phyloP scores from a whole-genome alignment of 2,329 filamentous ascomycete genomes.

The Penicillium brasilianum region DNA sequence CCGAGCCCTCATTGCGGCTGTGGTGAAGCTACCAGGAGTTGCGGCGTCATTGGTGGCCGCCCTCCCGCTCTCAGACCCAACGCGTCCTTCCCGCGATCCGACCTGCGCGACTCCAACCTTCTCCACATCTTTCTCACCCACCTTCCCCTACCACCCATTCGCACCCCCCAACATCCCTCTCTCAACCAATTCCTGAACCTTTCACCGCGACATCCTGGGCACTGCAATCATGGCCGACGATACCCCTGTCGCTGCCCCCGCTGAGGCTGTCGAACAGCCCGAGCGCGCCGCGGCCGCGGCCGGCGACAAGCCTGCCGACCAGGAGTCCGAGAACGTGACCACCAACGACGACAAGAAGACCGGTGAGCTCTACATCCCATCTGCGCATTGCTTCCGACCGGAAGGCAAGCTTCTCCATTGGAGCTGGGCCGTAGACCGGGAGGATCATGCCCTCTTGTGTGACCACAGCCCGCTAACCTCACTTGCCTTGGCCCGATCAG shows the following conservation, averaged over 20 bases:
- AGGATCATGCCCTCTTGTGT: slow-evolving; percentile 19
- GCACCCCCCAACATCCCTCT: slow-evolving; percentile 25
- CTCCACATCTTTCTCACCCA: slow-evolving; percentile 31
- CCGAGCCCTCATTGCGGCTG: background rate
- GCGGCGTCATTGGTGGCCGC: slow-evolving; percentile 32
- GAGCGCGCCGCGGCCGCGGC: slow-evolving; percentile 37
- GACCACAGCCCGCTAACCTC: slow-evolving; percentile 28
- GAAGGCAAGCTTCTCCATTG: slow-evolving; percentile 1
- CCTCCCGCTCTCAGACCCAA: slow-evolving; percentile 27
- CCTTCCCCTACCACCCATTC: slow-evolving; percentile 31
- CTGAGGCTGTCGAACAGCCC: slow-evolving; percentile 39
- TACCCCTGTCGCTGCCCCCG: slow-evolving; percentile 40
- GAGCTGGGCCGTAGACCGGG: slow-evolving; percentile 5
- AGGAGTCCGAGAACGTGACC: slow-evolving; percentile 31
- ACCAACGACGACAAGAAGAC: slow-evolving; percentile 25
- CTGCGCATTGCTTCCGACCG: background rate
- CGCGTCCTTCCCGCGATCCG: slow-evolving; percentile 36
- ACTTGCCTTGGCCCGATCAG: slow-evolving; percentile 14
- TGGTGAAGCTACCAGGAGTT: slow-evolving; percentile 15
- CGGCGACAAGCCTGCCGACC: slow-evolving; percentile 39
- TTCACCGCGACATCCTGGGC: slow-evolving; percentile 21
- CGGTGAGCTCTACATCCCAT: slow-evolving; percentile 23
- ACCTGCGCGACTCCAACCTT: slow-evolving; percentile 37
- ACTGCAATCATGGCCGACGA: slow-evolving; percentile 47
- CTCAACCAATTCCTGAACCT: slow-evolving; percentile 22